Conservation (phyloP, 2,329 filamentous ascomycete genomes). For the Colletotrichum lentis region DNA sequence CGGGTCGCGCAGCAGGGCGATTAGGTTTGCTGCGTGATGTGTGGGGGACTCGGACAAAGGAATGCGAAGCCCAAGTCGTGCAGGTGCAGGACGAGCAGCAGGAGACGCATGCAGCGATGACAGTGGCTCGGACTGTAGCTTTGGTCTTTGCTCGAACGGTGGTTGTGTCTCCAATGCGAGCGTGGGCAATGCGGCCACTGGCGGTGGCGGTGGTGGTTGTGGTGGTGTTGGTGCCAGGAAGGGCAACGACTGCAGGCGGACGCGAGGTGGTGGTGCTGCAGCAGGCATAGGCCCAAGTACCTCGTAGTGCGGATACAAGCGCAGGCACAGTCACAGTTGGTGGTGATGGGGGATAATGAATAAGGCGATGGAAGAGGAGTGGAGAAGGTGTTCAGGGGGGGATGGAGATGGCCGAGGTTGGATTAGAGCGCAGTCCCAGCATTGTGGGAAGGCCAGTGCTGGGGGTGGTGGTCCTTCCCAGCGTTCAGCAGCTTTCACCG, state of each 20-base stretch:
- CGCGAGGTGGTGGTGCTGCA: neutral
- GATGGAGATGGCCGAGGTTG: slow-evolving; percentile 25
- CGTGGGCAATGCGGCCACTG: slow-evolving; percentile 28
- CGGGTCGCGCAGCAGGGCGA: slow-evolving; percentile 24
- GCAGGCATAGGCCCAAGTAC: neutral
- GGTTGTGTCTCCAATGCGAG: slow-evolving; percentile 25
- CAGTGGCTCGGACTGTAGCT: slow-evolving; percentile 29
- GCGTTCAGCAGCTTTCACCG: neutral
- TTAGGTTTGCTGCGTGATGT: slow-evolving; percentile 32
- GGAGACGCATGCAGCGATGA: neutral
- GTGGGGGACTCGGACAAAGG: slow-evolving; percentile 35
- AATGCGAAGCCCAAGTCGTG: slow-evolving; percentile 16
- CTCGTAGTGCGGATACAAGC: neutral
- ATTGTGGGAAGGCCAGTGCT: slow-evolving; percentile 32
- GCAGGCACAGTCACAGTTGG: slow-evolving; percentile 13
- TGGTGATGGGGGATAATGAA: slow-evolving; percentile 20
- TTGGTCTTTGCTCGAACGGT: slow-evolving; percentile 24
- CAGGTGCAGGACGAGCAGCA: neutral
- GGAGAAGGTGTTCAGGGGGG: slow-evolving; percentile 28
- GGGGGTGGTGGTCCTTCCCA: slow-evolving; percentile 2
- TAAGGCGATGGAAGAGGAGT: slow-evolving; percentile 1
- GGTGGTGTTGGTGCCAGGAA: neutral
- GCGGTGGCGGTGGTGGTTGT: neutral
- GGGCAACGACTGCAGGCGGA: neutral
- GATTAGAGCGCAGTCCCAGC: slow-evolving; percentile 36